Evolutionary conservation across 768 basidiomycete species (phyloP).

Genomic region (Mycena floridula): DNA sequence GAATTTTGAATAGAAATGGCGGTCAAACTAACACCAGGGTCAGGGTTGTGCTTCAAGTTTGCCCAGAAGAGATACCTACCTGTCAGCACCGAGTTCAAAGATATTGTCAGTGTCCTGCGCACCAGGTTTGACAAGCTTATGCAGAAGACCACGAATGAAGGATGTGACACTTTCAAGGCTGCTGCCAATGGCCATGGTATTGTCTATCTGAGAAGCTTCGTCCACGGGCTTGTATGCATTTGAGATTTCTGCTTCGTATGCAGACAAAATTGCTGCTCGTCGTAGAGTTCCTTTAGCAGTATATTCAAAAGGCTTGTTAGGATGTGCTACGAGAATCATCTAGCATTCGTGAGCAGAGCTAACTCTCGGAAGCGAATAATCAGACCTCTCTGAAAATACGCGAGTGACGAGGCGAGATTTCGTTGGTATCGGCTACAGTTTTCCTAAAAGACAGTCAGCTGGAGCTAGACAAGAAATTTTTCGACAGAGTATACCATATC

Average conservation of each 20-base stretch:
- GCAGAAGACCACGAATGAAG: too few relatives aligned
- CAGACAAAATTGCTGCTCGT: neutral
- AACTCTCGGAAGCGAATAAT: neutral
- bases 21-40: too few relatives aligned
- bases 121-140: too few relatives aligned
- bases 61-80: too few relatives aligned
- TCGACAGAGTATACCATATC: neutral
- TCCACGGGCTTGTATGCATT: neutral
- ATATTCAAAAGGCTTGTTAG: neutral
- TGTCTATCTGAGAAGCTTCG: too few relatives aligned
- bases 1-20: too few relatives aligned
- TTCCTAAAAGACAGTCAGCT: neutral
- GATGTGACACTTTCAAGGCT: too few relatives aligned
- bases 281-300: conserved; percentile 1
- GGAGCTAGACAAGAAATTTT: neutral
- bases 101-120: too few relatives aligned
- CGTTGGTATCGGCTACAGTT: neutral
- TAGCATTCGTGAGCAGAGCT: neutral
- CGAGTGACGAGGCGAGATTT: neutral
- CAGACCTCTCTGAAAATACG: neutral
- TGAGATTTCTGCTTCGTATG: neutral
- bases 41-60: too few relatives aligned
- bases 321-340: neutral
- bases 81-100: too few relatives aligned
- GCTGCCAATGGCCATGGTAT: too few relatives aligned